Evolutionary conservation across 2,329 filamentous ascomycete species (phyloP).

Genomic region (Nemania sp.): DNA sequence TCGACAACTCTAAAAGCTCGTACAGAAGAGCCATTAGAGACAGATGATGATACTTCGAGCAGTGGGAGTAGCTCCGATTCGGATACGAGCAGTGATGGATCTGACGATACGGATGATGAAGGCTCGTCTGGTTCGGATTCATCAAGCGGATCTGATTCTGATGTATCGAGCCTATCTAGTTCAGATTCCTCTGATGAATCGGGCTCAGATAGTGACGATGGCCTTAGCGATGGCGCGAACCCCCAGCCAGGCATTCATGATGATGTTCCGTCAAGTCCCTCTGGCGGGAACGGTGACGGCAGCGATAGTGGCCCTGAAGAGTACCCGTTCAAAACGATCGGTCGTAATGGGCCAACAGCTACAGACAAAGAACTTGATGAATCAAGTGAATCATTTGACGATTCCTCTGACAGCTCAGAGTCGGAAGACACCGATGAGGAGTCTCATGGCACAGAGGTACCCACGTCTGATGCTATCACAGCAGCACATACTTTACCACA

Average conservation of each 20-base stretch:
- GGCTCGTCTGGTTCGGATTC: slow-evolving; percentile 3
- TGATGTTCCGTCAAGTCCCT: background rate
- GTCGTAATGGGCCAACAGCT: slow-evolving; percentile 2
- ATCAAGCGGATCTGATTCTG: background rate
- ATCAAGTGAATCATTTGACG: slow-evolving; percentile 22
- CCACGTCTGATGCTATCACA: background rate
- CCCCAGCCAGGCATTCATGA: background rate
- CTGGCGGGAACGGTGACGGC: slow-evolving; percentile 37
- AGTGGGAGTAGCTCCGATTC: slow-evolving; percentile 46
- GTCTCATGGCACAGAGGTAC: background rate
- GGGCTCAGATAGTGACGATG: slow-evolving; percentile 14
- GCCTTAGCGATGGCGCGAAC: slow-evolving; percentile 17
- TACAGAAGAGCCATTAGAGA: slow-evolving; percentile 36
- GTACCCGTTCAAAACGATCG: background rate
- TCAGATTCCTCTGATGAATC: background rate
- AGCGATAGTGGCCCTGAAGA: slow-evolving; percentile 41
- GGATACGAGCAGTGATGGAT: slow-evolving; percentile 38
- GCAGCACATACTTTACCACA: background rate
- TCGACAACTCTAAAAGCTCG: slow-evolving; percentile 41
- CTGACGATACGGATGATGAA: slow-evolving; percentile 36
- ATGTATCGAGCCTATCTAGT: background rate
- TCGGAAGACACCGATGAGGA: slow-evolving; percentile 15
- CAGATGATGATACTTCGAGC: slow-evolving; percentile 44
- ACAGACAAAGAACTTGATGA: slow-evolving; percentile 24
- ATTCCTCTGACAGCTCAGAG: slow-evolving; percentile 21